These are phyloP conservation scores for Dovyalis caffra DNA, from an alignment of 345 rosid genomes.

Conservation along the genomic window DNA sequence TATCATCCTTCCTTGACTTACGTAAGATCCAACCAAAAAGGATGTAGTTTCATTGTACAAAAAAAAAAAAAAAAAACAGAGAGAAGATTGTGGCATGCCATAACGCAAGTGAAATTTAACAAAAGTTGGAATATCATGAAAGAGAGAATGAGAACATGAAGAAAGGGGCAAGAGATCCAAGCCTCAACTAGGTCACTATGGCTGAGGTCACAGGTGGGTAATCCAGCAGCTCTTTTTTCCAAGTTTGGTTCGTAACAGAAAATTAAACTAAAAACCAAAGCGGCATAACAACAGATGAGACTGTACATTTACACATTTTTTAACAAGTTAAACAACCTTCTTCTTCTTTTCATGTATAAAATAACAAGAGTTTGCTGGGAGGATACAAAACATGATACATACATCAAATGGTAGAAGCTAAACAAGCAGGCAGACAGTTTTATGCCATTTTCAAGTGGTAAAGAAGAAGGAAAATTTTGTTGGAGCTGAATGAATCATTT, in stretches of 20 bases:
- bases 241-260: not conserved
- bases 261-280: not conserved
- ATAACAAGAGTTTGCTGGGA: conserved; percentile 31
- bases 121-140: not conserved
- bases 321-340: conserved; percentile 30
- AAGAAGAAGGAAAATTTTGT: conserved; percentile 32
- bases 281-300: conserved; percentile 6
- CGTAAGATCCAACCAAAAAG: too few species aligned
- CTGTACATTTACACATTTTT: conserved; percentile 43
- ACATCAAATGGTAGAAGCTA: conserved; percentile 39
- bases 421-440: conserved; percentile 21
- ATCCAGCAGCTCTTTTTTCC: not conserved
- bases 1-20: too few species aligned
- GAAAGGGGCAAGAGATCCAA: conserved; percentile 16
- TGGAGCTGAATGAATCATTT: conserved; percentile 9
- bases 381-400: conserved; percentile 29
- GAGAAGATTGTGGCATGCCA: not conserved
- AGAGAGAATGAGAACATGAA: conserved; percentile 4
- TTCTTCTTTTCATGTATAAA: conserved; percentile 41
- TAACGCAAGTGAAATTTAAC: not conserved
- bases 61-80: too few species aligned
- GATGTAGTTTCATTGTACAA: too few species aligned
- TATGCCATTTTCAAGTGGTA: conserved; percentile 19
- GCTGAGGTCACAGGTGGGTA: not conserved
- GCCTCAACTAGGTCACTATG: conserved; percentile 28